Evolutionary conservation across 2,329 filamentous ascomycete genomes (phyloP).

Genomic region (Paracoccidioides brasiliensis): DNA sequence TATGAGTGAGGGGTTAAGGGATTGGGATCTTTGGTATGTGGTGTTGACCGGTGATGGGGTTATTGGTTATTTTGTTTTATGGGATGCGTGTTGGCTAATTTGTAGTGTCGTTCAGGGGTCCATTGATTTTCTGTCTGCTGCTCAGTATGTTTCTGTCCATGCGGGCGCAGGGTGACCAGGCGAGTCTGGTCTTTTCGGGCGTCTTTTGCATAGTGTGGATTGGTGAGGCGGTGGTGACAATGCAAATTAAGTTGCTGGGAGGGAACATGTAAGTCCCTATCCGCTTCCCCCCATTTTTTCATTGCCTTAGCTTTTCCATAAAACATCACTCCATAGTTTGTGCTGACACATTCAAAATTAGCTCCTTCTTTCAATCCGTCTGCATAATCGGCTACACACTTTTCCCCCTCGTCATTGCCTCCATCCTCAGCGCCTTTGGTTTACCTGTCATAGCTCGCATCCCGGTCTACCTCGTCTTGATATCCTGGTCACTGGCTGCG

Average conservation of each 20-base stretch:
- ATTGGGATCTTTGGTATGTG: constrained; percentile 84
- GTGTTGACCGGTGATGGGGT: neutral
- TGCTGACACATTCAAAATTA: constrained; percentile 28
- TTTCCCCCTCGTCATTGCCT: constrained; percentile 89
- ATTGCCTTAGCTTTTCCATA: neutral
- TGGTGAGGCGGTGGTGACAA: constrained; percentile 88
- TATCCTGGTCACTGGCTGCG: constrained; percentile 86
- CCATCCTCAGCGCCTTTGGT: constrained; percentile 70
- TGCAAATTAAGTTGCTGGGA: constrained; percentile 91
- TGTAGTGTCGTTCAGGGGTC: constrained; percentile 49
- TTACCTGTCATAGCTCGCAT: constrained; percentile 71
- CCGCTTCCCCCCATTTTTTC: neutral
- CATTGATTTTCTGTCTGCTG: constrained; percentile 82
- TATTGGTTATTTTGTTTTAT: neutral
- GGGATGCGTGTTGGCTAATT: neutral
- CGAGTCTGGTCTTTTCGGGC: constrained; percentile 81
- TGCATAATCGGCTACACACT: constrained; percentile 98
- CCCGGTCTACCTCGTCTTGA: constrained; percentile 77
- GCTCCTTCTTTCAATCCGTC: constrained; percentile 93
- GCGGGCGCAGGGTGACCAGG: constrained; percentile 64
- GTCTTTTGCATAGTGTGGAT: constrained; percentile 97
- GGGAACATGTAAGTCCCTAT: constrained; percentile 73
- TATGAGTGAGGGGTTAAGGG: constrained; percentile 80
- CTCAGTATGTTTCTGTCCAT: constrained; percentile 80
- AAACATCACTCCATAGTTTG: neutral